Conservation (phyloP, 495 filamentous ascomycete genomes). For the Trichocladium uniseriatum region DNA sequence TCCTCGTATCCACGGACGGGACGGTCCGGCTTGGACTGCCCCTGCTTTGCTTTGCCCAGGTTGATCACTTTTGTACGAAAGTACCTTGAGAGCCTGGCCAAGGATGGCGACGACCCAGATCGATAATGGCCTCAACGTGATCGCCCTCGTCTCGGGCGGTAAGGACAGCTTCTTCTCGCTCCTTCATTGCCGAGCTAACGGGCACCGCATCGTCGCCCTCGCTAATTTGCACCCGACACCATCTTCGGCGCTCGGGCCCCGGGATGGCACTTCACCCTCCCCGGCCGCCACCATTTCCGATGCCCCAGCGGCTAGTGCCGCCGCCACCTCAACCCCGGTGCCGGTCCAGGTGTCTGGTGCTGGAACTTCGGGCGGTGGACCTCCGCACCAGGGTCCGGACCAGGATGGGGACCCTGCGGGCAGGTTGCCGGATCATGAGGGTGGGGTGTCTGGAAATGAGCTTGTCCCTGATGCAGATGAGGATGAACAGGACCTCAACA, state of each 20-base stretch:
- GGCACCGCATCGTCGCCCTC: constrained; percentile 76
- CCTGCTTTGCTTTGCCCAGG: not conserved
- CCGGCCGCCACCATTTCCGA: constrained; percentile 6
- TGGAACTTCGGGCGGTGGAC: not conserved
- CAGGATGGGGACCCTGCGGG: not conserved
- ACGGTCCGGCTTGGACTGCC: constrained; percentile 1
- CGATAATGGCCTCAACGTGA: constrained; percentile 57
- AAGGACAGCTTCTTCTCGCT: constrained; percentile 95
- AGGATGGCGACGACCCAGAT: constrained; percentile 1
- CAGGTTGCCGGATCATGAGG: constrained; percentile 2
- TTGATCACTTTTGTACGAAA: no score
- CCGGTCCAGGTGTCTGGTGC: no score
- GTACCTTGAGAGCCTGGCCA: not conserved
- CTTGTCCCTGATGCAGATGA: constrained; percentile 13
- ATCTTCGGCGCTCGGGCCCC: not conserved
- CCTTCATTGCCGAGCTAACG: constrained; percentile 78
- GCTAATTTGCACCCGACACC: constrained; percentile 70
- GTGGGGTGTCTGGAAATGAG: constrained; percentile 12
- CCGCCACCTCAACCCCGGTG: constrained; percentile 5
- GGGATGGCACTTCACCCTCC: not conserved
- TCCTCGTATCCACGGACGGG: constrained; percentile 8
- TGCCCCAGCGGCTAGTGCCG: constrained; percentile 11
- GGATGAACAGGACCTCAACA: constrained; percentile 68
- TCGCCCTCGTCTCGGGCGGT: constrained; percentile 88
- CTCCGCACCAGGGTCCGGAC: not conserved